Evolutionary conservation across 768 basidiomycete genomes (phyloP), one percentile per base, ranked within the genome.

Genomic region (Amanita pallidorosea): DNA sequence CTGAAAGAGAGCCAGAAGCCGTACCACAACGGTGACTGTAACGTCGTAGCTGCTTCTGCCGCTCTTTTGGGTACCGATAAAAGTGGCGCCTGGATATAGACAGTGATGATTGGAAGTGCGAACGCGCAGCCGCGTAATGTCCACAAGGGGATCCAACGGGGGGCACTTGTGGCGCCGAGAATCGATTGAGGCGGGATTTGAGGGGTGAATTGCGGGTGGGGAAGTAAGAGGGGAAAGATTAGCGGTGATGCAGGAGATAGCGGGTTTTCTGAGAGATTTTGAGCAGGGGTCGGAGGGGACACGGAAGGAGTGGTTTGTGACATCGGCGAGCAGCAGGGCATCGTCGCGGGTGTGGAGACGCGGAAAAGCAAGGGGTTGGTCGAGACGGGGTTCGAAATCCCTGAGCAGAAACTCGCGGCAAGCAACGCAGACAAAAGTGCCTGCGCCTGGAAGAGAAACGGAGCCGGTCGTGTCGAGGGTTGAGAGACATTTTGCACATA

Each of bases 41-140:
- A 97, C 95, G 55, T 95, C 90, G 72, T 97, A 97, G 61, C 85
- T 88, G 63, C 88, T 94, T 57, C 91, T 77, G 3, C 94, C 95
- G 55, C 85, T 88, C 70, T 92, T 91, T 69, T 98, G 95, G 0
- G 89, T 92, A 2, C 95, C 95, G 53, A 81, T 75, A 65, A 94
- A 98, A 13, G 78, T 74, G 36, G 90, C 85, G 2, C 95, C 95
- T 27, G 94, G 86, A 66, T 93, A 89, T 8, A 90, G 73, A 63
- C 85, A 88, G 56, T 85, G 80, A 61, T 86, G 84, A 11, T 75
- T 77, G 56, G 80, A 80, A 17, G 83, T 75, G 44, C 83, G 78
- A 34, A 88, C 76, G 36, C 87, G 83, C 44, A 90, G 65, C 18
- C 79, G 83, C 45, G 88, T 88, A 54, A 91, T 85, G 63, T 91